phyloP scores from a whole-genome alignment of 768 basidiomycete species.

The Hericium coralloides region DNA sequence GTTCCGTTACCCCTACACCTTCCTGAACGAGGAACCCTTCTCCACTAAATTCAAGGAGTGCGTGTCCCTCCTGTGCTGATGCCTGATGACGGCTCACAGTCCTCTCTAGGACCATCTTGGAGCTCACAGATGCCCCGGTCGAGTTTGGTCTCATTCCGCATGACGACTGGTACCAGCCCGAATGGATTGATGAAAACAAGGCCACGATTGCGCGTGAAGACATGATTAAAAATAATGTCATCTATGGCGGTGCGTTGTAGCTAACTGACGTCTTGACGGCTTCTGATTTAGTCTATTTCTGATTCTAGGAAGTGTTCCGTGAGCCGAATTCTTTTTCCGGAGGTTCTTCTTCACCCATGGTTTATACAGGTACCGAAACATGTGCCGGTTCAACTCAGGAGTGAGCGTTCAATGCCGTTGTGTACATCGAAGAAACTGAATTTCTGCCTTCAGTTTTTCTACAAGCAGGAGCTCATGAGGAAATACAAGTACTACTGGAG shows the following conservation, averaged over 20 bases:
- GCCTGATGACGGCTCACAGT: constrained; percentile 20
- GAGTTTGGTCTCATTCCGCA: constrained; percentile 72
- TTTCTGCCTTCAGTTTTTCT: constrained; percentile 37
- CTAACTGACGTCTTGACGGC: neutral
- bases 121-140: constrained; percentile 53
- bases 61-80: constrained; percentile 23
- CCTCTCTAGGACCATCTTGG: constrained; percentile 41
- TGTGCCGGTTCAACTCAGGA: constrained; percentile 94
- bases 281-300: neutral
- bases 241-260: constrained; percentile 36
- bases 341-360: neutral
- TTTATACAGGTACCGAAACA: constrained; percentile 67
- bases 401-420: constrained; percentile 32
- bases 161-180: constrained; percentile 76
- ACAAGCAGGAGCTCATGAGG: constrained; percentile 33
- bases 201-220: constrained; percentile 38
- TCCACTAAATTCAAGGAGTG: constrained; percentile 63
- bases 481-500: constrained; percentile 41
- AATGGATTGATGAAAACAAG: constrained; percentile 53
- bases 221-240: constrained; percentile 50
- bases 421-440: neutral
- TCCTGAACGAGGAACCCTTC: constrained; percentile 78
- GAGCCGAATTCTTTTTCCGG: constrained; percentile 22
- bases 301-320: constrained; percentile 62
- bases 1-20: constrained; percentile 71